Conservation (phyloP, 768 basidiomycete genomes). For the Candolleomyces eurysporus region DNA sequence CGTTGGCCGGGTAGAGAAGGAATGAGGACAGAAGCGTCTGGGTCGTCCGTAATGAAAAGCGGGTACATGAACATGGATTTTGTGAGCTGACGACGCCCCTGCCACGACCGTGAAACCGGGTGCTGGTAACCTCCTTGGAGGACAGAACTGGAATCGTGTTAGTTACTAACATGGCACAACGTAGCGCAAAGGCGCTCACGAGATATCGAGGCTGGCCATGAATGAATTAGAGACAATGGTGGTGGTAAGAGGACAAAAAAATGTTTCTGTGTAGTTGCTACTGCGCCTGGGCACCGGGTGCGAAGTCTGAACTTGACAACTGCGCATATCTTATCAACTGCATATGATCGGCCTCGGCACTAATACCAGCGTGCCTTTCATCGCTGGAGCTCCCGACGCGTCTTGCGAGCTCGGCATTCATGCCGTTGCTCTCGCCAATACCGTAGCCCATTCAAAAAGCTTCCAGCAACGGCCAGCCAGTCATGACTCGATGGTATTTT, state of each 20-base stretch:
- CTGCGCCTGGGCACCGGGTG: not conserved
- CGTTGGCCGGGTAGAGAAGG: conserved; percentile 80
- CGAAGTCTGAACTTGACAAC: too few relatives aligned
- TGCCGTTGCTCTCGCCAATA: too few relatives aligned
- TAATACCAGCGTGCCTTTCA: too few relatives aligned
- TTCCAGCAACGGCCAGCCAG: too few relatives aligned
- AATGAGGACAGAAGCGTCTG: conserved; percentile 79
- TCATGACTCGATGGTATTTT: too few relatives aligned
- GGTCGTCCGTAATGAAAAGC: conserved; percentile 96
- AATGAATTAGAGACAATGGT: not conserved
- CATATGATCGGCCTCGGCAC: too few relatives aligned
- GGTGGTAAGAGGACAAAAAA: not conserved
- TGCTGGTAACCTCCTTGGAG: conserved; percentile 94
- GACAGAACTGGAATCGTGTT: conserved; percentile 49
- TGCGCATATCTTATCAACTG: too few relatives aligned
- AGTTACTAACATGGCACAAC: not conserved
- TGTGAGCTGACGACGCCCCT: conserved; percentile 73
- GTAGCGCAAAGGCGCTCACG: conserved; percentile 10
- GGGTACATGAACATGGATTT: conserved; percentile 99
- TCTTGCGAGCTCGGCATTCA: too few relatives aligned
- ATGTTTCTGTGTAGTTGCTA: not conserved
- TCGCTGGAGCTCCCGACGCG: too few relatives aligned
- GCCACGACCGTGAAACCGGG: conserved; percentile 85
- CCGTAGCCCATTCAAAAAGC: too few relatives aligned
- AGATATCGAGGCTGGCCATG: conserved; percentile 21